phyloP scores from a whole-genome alignment of 1,284 basidiomycete genomes.

The Austropuccinia psidii region DNA sequence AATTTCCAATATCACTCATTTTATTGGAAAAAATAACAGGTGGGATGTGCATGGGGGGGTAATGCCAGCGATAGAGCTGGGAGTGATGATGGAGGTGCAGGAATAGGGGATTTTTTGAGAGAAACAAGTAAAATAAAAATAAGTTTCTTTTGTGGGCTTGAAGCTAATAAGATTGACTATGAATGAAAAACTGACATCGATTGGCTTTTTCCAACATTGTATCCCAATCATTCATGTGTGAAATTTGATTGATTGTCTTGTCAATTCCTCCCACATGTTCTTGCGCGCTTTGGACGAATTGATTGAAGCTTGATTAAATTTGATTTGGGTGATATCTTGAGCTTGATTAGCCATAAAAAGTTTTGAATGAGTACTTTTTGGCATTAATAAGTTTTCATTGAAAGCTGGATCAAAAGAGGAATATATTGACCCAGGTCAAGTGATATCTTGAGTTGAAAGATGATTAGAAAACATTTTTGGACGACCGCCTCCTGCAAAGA shows the following conservation, averaged over 20 bases:
- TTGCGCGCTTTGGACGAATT: constrained; percentile 29
- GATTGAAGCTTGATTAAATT: constrained; percentile 20
- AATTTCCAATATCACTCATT: constrained; percentile 23
- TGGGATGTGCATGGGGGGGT: background rate
- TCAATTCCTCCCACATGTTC: background rate
- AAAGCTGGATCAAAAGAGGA: background rate
- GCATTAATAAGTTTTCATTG: background rate
- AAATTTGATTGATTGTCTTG: background rate
- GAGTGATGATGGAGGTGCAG: background rate
- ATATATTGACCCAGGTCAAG: constrained; percentile 27
- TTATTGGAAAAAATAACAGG: background rate
- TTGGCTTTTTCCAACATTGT: constrained; percentile 3
- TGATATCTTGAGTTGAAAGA: constrained; percentile 24
- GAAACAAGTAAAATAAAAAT: background rate
- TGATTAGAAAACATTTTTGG: constrained; percentile 14
- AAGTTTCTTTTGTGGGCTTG: background rate
- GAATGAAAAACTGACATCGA: background rate
- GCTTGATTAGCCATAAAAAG: constrained; percentile 29
- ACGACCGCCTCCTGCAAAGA: constrained; percentile 12
- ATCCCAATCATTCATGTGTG: constrained; percentile 28
- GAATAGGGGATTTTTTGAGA: too few relatives aligned
- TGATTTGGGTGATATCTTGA: background rate
- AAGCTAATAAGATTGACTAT: background rate
- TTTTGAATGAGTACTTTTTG: constrained; percentile 9
- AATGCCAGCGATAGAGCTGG: background rate